A percentile compares a stretch with the other conserved stretches of the same genome.
Conservation (phyloP, 2,329 filamentous ascomycete genomes). For the Cylindrodendrum hubeiense region DNA sequence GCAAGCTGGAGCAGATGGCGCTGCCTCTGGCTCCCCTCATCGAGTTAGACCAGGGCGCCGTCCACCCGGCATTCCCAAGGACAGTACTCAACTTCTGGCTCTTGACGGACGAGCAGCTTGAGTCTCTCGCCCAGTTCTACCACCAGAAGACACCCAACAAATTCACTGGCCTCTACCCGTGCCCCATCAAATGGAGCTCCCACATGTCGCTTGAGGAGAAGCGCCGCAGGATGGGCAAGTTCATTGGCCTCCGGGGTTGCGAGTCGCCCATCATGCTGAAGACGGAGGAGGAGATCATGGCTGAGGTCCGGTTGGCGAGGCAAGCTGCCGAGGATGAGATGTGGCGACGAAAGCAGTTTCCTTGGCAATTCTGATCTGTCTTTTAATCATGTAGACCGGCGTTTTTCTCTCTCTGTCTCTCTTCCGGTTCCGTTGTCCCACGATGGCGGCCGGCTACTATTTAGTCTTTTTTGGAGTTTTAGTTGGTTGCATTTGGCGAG, state of each 20-base stretch:
- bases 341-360: conserved; percentile 59
- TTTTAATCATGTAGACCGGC: neutral
- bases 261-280: conserved; percentile 54
- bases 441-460: conserved; percentile 11
- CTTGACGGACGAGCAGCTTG: conserved; percentile 77
- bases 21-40: conserved; percentile 76
- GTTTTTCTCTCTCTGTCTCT: conserved; percentile 6
- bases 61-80: conserved; percentile 74
- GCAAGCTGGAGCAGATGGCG: conserved; percentile 75
- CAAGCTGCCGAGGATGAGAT: conserved; percentile 60
- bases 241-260: conserved; percentile 77
- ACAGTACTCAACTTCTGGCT: conserved; percentile 81
- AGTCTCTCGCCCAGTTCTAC: conserved; percentile 78
- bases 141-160: conserved; percentile 72
- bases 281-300: conserved; percentile 62
- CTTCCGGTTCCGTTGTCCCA: conserved; percentile 10
- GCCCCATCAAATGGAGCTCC: conserved; percentile 72
- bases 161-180: conserved; percentile 74
- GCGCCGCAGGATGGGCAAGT: conserved; percentile 77
- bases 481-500: conserved; percentile 19
- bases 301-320: conserved; percentile 56
- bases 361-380: conserved; percentile 33
- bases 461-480: conserved; percentile 21
- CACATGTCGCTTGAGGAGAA: conserved; percentile 73
- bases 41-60: conserved; percentile 69